phyloP scores from a whole-genome alignment of 352 stramenopile species.

The Phytophthora fragariae region DNA sequence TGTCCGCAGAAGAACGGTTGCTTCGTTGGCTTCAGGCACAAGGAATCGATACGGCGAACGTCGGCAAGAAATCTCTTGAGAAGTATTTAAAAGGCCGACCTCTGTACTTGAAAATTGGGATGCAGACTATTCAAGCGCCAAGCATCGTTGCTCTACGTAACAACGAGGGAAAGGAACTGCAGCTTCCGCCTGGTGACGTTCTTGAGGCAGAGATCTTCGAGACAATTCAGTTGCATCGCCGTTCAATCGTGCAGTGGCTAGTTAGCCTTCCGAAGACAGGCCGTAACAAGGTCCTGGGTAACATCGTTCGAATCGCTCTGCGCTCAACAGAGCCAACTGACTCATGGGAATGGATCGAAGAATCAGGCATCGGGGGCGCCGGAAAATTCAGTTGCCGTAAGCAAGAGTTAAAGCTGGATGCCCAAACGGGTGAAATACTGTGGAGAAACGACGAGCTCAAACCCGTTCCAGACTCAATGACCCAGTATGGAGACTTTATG shows the following conservation, averaged over 20 bases:
- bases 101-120: slow-evolving; percentile 88
- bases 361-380: slow-evolving; percentile 50
- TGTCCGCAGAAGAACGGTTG: slow-evolving; percentile 80
- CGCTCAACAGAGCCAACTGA: slow-evolving; percentile 64
- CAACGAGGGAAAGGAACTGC: slow-evolving; percentile 61
- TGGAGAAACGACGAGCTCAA: slow-evolving; percentile 93
- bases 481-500: slow-evolving; percentile 89
- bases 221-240: slow-evolving; percentile 84
- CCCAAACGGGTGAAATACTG: slow-evolving; percentile 89
- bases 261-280: slow-evolving; percentile 34
- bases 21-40: slow-evolving; percentile 91
- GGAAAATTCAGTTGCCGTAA: slow-evolving; percentile 77
- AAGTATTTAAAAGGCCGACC: slow-evolving; percentile 89
- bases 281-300: slow-evolving; percentile 57
- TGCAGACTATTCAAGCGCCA: slow-evolving; percentile 89
- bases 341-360: slow-evolving; percentile 75
- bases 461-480: slow-evolving; percentile 92
- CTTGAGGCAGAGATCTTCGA: slow-evolving; percentile 90
- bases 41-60: slow-evolving; percentile 89
- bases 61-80: slow-evolving; percentile 79
- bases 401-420: slow-evolving; percentile 88
- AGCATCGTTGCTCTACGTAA: slow-evolving; percentile 77
- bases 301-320: slow-evolving; percentile 81
- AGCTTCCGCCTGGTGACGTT: slow-evolving; percentile 83
- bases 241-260: slow-evolving; percentile 78